A percentile compares a stretch with the other conserved stretches of the same genome.
Conservation (phyloP, 2,329 filamentous ascomycete genomes). For the Pseudogymnoascus sp. region DNA sequence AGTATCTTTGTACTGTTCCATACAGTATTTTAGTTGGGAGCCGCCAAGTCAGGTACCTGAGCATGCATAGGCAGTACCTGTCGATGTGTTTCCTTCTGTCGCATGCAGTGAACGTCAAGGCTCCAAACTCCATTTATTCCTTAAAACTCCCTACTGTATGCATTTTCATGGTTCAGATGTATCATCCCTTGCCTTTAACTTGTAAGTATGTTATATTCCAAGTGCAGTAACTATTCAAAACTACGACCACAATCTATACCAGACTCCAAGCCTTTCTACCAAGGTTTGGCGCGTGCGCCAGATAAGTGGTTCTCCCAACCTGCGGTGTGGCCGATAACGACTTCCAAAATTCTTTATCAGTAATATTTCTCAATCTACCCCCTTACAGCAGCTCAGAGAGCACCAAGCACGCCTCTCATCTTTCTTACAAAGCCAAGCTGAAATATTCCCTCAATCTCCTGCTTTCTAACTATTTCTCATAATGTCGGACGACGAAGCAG, state of each 20-base stretch:
- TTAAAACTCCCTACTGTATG: neutral
- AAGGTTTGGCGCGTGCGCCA: neutral
- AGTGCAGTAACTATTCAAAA: neutral
- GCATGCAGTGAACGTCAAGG: neutral
- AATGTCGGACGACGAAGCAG: slow-evolving; percentile 90
- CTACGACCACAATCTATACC: neutral
- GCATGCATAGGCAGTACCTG: neutral
- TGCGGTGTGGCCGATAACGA: slow-evolving; percentile 5
- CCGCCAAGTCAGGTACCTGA: slow-evolving; percentile 5
- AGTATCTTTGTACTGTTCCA: slow-evolving; percentile 2
- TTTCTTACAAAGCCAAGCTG: neutral
- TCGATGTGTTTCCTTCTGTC: slow-evolving; percentile 6
- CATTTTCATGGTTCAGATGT: neutral
- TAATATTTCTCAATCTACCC: slow-evolving; percentile 4
- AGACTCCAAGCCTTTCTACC: neutral
- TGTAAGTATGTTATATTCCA: neutral
- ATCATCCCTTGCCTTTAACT: neutral
- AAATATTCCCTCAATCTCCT: neutral
- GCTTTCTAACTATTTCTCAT: slow-evolving; percentile 15
- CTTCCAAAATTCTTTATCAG: slow-evolving; percentile 6
- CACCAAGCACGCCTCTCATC: neutral
- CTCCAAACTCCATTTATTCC: neutral
- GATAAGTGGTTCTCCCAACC: slow-evolving; percentile 2
- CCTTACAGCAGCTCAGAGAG: neutral
- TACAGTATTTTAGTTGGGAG: neutral